Conservation (phyloP, 164 flowering plant genomes). For the Platanus orientalis region DNA sequence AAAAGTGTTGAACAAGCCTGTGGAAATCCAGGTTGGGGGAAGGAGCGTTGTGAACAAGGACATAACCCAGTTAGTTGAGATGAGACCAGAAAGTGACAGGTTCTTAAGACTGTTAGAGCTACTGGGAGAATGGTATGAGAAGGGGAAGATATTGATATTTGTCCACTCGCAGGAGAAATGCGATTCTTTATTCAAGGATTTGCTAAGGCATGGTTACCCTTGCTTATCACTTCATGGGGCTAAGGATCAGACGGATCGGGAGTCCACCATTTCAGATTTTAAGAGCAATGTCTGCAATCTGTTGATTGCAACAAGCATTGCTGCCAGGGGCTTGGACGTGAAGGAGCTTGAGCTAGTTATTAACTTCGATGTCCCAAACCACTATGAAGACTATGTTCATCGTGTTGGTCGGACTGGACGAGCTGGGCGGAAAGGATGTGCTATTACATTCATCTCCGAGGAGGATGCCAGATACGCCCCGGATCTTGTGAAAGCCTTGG, state of each 20-base stretch:
- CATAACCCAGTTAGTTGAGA: conserved; percentile 83
- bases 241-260: conserved; percentile 94
- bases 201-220: conserved; percentile 72
- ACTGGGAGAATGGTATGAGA: conserved; percentile 94
- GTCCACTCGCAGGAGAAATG: conserved; percentile 93
- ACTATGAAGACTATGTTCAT: conserved; percentile 97
- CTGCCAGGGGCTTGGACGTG: conserved; percentile 97
- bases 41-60: conserved; percentile 98
- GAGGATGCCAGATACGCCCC: conserved; percentile 90
- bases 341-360: conserved; percentile 93
- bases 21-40: conserved; percentile 94
- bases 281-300: conserved; percentile 86
- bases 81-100: conserved; percentile 83
- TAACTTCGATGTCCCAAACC: conserved; percentile 88
- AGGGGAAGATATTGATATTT: conserved; percentile 89
- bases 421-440: conserved; percentile 94
- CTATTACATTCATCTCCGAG: conserved; percentile 83
- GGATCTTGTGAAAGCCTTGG: conserved; percentile 91
- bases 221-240: conserved; percentile 98
- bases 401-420: conserved; percentile 96
- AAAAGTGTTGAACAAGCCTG: conserved; percentile 80
- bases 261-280: conserved; percentile 87
- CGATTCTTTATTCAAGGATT: conserved; percentile 73
- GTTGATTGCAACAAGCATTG: conserved; percentile 88
- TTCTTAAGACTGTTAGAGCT: conserved; percentile 75